Base-by-base conservation (phyloP, 305 asterid species). In the Rubia tinctorum region DNA sequence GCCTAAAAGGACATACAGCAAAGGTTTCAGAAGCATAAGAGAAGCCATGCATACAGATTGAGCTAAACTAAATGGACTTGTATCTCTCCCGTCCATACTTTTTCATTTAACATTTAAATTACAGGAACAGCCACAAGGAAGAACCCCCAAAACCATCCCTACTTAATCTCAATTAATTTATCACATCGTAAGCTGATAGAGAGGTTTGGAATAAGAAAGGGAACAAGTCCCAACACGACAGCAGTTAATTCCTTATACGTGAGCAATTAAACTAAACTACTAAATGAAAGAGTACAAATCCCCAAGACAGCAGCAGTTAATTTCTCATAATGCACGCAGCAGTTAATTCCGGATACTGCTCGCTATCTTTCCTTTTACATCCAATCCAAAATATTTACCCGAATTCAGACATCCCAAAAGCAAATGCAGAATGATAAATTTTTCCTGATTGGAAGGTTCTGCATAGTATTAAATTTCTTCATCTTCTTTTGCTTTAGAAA, bases 1-100 rank as follows among this genome's bases (percentile, higher is more conserved):
- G 72, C 99, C 99, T 94, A 88, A 69, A 77, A 73, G 76, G 68
- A 22, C 62, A 80, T 11, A 60, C 45, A 58, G 51, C 12, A 61
- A 51, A 39, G 72, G 70, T 69, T 60, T 60, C 23, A 55, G 66
- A 68, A 73, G 63, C 30, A 14, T 72, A 34, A 17, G 67, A 44
- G 55, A 56, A 56, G 44, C 72, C 51, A 47, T 27, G 34, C n/a
- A 8, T 17, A 51, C 18, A 47, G 11, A 18, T 44, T 5, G 42
- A 75, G 27, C 18, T 30, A 75, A 58, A 67, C 12, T 3, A 12
- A 25, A 27, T 7, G 62, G 15, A 51, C 22, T 51, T 18, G 9
- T 30, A 39, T n/a, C 51, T 17, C 49, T 17, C 37, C 56, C 59
- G 8, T 60, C 5, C 30, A 64, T 20, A 34, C 5, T 34, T 10